Percentiles rank a stretch among this genome's conserved stretches.
phyloP scores from a whole-genome alignment of 345 rosid species.

The Lepidium sativum region DNA sequence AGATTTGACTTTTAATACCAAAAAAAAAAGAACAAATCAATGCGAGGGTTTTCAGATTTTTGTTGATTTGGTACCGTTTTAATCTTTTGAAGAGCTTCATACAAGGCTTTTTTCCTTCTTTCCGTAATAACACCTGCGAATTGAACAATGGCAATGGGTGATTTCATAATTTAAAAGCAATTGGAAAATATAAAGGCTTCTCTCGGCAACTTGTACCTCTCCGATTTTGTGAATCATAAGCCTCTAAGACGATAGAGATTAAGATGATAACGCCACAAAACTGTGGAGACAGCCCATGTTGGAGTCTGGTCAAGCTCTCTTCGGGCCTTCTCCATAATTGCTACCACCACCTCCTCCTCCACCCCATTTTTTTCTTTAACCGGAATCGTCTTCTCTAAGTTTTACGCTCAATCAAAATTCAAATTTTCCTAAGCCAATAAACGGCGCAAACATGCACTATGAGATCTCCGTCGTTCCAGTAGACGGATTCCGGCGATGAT shows the following conservation, averaged over 20 bases:
- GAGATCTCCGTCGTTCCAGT: slow-evolving; percentile 16
- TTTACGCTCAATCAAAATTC: neutral
- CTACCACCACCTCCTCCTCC: slow-evolving; percentile 38
- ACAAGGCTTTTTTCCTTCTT: slow-evolving; percentile 53
- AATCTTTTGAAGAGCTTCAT: slow-evolving; percentile 78
- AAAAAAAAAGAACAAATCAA: no score
- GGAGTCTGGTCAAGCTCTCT: slow-evolving; percentile 94
- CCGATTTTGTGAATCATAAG: slow-evolving; percentile 51
- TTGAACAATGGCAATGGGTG: neutral
- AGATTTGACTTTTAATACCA: neutral
- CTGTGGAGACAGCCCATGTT: slow-evolving; percentile 86
- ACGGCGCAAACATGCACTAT: neutral
- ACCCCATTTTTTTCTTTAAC: slow-evolving; percentile 29
- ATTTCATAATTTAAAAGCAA: neutral
- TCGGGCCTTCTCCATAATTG: slow-evolving; percentile 5
- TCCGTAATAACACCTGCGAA: slow-evolving; percentile 39
- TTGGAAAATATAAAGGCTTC: neutral
- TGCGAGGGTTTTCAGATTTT: neutral
- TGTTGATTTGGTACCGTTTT: slow-evolving; percentile 46
- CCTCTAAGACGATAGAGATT: slow-evolving; percentile 66
- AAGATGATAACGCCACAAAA: slow-evolving; percentile 57
- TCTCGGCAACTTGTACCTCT: slow-evolving; percentile 22
- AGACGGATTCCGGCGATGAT: neutral
- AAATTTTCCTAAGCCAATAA: neutral
- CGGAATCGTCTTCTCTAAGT: neutral